Percentiles rank a stretch among this genome's conserved stretches.
These are phyloP conservation scores for Hericium erinaceus DNA, from an alignment of 768 basidiomycete genomes.

Conservation along the genomic window DNA sequence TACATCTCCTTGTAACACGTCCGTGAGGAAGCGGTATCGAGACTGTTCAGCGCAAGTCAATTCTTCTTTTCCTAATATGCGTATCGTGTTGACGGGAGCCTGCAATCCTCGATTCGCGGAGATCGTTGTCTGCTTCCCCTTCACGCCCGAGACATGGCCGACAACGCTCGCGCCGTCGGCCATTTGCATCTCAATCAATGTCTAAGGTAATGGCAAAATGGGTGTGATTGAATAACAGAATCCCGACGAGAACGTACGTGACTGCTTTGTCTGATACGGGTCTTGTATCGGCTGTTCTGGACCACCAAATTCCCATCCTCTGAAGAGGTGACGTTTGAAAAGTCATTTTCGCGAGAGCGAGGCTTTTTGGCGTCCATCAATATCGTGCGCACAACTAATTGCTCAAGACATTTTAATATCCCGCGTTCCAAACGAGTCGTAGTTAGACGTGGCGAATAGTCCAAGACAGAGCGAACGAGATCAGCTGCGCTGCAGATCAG, in stretches of 20 bases:
- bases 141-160: background rate
- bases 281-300: conserved; percentile 5
- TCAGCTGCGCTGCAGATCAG: background rate
- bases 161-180: background rate
- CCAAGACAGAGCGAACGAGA: background rate
- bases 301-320: background rate
- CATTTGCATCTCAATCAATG: background rate
- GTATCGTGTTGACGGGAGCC: background rate
- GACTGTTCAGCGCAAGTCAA: conserved; percentile 1
- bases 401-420: background rate
- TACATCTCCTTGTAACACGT: background rate
- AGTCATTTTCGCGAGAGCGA: conserved; percentile 2
- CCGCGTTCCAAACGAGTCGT: background rate
- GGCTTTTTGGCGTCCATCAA: background rate
- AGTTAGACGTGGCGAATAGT: background rate
- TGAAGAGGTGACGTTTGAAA: background rate
- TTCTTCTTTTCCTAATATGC: conserved; percentile 8
- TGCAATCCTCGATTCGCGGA: background rate
- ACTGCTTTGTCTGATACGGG: conserved; percentile 1
- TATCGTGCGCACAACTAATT: background rate
- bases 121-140: conserved; percentile 2
- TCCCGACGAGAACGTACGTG: background rate
- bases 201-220: background rate
- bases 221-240: background rate
- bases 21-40: conserved; percentile 1